phyloP scores from a whole-genome alignment of 2,329 filamentous ascomycete species.

The Knoxdaviesia capensis region DNA sequence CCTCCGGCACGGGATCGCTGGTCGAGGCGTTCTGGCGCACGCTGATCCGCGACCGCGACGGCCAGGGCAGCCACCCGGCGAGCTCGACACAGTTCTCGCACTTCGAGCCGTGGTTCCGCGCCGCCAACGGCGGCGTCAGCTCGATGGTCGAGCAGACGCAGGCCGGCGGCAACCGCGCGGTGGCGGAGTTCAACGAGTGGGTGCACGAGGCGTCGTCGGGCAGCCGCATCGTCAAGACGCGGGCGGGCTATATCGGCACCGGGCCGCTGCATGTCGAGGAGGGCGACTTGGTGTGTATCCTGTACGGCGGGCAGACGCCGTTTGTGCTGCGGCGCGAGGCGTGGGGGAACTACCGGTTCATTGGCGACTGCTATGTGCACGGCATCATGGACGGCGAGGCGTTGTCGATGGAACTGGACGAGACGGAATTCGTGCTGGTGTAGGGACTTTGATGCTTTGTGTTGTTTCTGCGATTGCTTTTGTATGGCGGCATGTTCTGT shows the following conservation, averaged over 20 bases:
- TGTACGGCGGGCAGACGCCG: constrained; percentile 14
- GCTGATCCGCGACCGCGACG: constrained; percentile 3
- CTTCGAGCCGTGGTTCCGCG: constrained; percentile 4
- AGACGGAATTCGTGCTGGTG: background rate
- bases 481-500: no score
- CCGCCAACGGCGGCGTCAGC: background rate
- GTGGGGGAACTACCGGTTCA: constrained; percentile 1
- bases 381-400: constrained; percentile 16
- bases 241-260: constrained; percentile 3
- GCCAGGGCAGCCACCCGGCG: background rate
- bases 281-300: constrained; percentile 13
- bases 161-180: background rate
- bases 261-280: constrained; percentile 2
- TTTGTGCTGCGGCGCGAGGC: constrained; percentile 10
- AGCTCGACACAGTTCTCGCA: background rate
- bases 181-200: constrained; percentile 4
- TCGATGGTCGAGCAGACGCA: constrained; percentile 3
- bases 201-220: constrained; percentile 4
- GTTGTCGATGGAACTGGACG: constrained; percentile 6
- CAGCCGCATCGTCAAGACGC: constrained; percentile 3
- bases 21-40: constrained; percentile 5
- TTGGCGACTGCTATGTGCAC: constrained; percentile 13
- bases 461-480: no score
- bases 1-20: background rate
- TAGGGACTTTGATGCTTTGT: no score